Evolutionary conservation across 805 yeast genomes (phyloP), one percentile per base, ranked within the genome.

Genomic region (Scheffersomyces coipomensis): DNA sequence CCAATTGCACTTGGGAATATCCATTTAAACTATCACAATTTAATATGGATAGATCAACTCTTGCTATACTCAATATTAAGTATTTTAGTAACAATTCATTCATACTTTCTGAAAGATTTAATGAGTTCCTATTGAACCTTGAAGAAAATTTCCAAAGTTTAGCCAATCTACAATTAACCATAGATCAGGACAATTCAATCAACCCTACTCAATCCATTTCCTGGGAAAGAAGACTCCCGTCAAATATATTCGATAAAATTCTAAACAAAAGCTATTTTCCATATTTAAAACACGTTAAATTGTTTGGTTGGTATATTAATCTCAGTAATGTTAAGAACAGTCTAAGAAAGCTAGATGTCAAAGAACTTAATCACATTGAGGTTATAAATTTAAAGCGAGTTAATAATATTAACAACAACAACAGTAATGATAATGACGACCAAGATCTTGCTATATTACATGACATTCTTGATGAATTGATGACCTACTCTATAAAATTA

Each of bases 1-100:
- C 52, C 11, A 64, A 77, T 44, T 78, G 83, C 53, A 68, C 73
- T 1, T 78, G 83, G 83, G 75, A 73, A 42, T 78, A 75, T 44
- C 83, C 83, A 1, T 78, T 78, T 48, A 61, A 67, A 15, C 51
- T 76, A 10, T 46, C 56, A 3, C 60, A 58, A 34, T 69, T 70
- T 49, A 66, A 68, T 38, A 24, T 7, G 7, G 38, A 38, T 5
- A 50, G 40, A 29, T 47, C 53, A 27, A 39, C 51, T 9, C 45
- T 69, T n/a, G 45, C 38, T 6, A 39, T 32, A 4, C 48, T 70
- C 17, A 35, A 41, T 13, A 43, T 70, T 12, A 39, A 40, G 2
- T 68, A 62, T 45, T 43, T 57, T 10, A 47, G 48, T 19, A 50
- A 58, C 32, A 56, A 62, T 41, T 45, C 68, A 9, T 69, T 70